Evolutionary conservation across 2,329 filamentous ascomycete genomes (phyloP), one percentile per base, ranked within the genome.

Genomic region (Sporothrix dimorphospora): DNA sequence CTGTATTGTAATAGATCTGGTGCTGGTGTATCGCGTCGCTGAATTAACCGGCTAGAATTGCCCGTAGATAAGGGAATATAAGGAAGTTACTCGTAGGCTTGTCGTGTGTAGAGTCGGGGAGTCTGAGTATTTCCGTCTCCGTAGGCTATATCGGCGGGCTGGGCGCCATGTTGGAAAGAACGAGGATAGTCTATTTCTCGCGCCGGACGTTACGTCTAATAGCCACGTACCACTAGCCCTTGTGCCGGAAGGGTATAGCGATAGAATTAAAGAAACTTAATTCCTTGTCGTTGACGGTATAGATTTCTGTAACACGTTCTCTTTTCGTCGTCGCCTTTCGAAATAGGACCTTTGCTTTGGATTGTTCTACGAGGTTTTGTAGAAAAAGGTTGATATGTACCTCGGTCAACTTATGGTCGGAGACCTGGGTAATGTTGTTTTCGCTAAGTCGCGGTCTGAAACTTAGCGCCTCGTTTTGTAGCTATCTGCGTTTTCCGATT

Each of bases 371-470:
- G 21, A 55, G 51, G 51, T 30, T 3, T 14, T 55, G 51, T 55
- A 55, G 51, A 55, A 55, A 21, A 55, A 55, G 51, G 51, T 55
- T 55, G n/a, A 55, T 55, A 27, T 21, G 21, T 55, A 55, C 38
- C 51, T 55, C n/a, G 51, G 51, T 27, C 51, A 55, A 27, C n/a
- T 30, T 24, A 21, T 55, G 19, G 51, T 55, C n/a, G 51, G 51
- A 55, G 51, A 55, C 51, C 51, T 27, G 51, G 51, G 51, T 11
- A 40, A 40, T 40, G 38, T 5, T 5, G 38, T 11, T 40, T 24
- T 55, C 21, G 51, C 24, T 14, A n/a, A 55, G 51, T 55, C 19
- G 51, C 51, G 38, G 5, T 40, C 24, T 55, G 51, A 55, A 55
- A 55, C 51, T 55, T 19, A 55, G 21, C 51, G 51, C 51, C 51